Base-by-base conservation (phyloP, 805 yeast genomes). In the Schwanniomyces yamadae region DNA sequence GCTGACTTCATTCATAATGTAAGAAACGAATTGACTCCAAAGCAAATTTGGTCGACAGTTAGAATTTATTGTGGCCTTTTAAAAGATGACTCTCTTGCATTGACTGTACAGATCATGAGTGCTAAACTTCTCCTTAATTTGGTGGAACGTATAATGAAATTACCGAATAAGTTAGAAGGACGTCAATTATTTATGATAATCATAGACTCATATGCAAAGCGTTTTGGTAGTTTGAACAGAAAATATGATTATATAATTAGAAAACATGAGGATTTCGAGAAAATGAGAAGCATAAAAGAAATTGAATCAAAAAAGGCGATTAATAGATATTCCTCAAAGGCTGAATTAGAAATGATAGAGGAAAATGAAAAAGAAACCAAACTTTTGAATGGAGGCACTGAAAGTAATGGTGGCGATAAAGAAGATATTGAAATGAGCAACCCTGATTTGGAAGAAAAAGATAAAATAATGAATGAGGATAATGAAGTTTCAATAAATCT, bases 1-100 rank as follows among this genome's bases (percentile, higher is more conserved):
- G 98, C 99, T 0, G 99, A 93, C 54, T 82, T 95, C 49, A 84
- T 93, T 36, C 98, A 93, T 53, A 88, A 87, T 52, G 91, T 91
- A 3, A 78, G 97, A 47, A 76, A 81, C 33, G 95, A 90, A 46
- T 66, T 93, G 35, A 81, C 85, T 1, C 77, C 90, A 2, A 79
- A 77, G 25, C 96, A 88, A 54, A 83, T 93, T 8, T 82, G 95
- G 82, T 80, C 83, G 39, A 86, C 96, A 0, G 91, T 95, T 4
- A 76, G 73, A 28, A 82, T 87, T 38, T 93, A 88, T 54, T 83
- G 95, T 51, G 75, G 74, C 19, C 80, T 88, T 47, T 65, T 93
- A 43, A 83, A 84, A 48, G 98, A 95, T 54, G 80, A 78, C 44
- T 67, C 90, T 0, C 63, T 93, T 44, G 93, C 95, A 1, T 73